Base-by-base conservation (phyloP, 495 filamentous ascomycete genomes). In the Parmelia sp. region DNA sequence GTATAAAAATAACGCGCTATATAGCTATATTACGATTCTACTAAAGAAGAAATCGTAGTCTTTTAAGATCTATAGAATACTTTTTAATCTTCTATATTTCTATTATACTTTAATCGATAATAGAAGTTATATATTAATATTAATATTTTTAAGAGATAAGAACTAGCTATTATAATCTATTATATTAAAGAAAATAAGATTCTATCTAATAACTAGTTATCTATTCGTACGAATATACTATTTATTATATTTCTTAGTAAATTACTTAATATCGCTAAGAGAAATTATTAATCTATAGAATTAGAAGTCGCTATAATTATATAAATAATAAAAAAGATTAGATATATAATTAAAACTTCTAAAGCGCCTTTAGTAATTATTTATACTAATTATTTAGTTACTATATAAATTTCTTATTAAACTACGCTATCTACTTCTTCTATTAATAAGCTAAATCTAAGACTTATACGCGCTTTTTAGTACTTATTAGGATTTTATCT, bases 131-230 rank as follows among this genome's bases (percentile, higher is more conserved):
- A 62, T 57, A 58, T 63, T 21, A 19, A 59, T 31, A 42, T 66
- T 11, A 44, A 66, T 69, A 63, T 47, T 49, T 66, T 33, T 33
- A 66, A 63, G 29, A 9, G 33, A n/a, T 58, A 35, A 36, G 23
- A 42, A 12, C 64, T 69, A 60, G 53, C 23, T 12, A 23, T 27
- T 42, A 66, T 66, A 59, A 45, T 66, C 17, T 69, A 58, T 60
- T 65, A 68, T 65, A 29, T 57, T 19, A 40, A 42, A 42, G 44
- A 65, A 42, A 55, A 51, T 42, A 61, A 33, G 8, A 51, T 37
- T 35, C 19, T 35, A 29, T 21, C 6, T 44, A 42, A 14, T 3
- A 12, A 36, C 10, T 17, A 42, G 15, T 14, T 42, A 42, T 14
- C 12, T 3, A 42, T 15, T 29, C 39, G 44, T 23, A 63, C 21